A percentile compares a stretch with the other conserved stretches of the same genome.
These are phyloP conservation scores for Chenopodium quinoa DNA, from an alignment of 148 eudicot genomes.

Conservation along the genomic window DNA sequence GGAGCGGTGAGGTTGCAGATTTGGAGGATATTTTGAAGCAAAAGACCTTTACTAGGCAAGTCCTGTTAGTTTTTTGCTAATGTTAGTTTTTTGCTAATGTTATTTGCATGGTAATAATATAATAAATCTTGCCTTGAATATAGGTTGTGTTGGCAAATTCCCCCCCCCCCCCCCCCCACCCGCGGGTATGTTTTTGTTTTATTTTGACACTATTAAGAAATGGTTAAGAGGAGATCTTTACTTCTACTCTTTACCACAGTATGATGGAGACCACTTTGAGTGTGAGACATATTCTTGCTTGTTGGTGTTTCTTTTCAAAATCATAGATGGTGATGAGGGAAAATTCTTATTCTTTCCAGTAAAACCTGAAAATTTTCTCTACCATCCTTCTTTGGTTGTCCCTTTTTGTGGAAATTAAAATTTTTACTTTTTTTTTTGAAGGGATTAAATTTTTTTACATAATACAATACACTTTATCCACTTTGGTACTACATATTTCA, in stretches of 20 bases:
- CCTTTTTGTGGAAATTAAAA: background rate
- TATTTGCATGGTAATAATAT: background rate
- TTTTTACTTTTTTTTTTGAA: background rate
- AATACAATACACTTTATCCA: background rate
- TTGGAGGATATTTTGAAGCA: conserved; percentile 81
- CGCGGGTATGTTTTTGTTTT: background rate
- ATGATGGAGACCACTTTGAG: background rate
- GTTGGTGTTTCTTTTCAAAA: background rate
- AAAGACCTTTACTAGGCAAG: conserved; percentile 80
- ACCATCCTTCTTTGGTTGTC: background rate
- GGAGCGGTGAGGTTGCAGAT: conserved; percentile 50
- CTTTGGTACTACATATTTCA: background rate
- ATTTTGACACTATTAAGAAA: background rate
- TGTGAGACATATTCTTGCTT: too few species aligned
- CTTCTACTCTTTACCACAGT: background rate
- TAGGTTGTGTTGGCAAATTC: background rate
- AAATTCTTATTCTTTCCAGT: background rate
- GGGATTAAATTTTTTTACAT: too few species aligned
- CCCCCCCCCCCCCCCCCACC: too few species aligned
- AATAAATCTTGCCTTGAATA: background rate
- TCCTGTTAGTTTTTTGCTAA: conserved; percentile 3
- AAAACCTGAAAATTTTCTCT: background rate
- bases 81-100: conserved; percentile 1
- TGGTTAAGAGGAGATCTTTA: background rate
- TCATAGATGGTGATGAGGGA: background rate